phyloP scores from a whole-genome alignment of 2,329 filamentous ascomycete genomes.

The Colletotrichum lentis region DNA sequence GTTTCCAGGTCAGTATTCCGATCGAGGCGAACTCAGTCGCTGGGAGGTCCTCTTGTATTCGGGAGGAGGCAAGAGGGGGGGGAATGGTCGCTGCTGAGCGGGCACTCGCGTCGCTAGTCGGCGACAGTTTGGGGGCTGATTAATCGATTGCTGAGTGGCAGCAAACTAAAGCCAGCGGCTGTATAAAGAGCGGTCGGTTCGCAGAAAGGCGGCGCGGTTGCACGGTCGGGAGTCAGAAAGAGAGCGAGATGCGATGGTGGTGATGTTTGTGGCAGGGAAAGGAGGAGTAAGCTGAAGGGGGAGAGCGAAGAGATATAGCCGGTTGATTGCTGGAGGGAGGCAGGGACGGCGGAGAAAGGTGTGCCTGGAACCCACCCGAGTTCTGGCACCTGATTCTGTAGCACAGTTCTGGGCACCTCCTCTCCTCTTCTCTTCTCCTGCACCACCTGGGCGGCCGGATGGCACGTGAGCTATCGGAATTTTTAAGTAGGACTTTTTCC shows the following conservation, averaged over 20 bases:
- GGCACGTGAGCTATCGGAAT: constrained; percentile 20
- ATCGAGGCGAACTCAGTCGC: background rate
- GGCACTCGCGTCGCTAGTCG: constrained; percentile 34
- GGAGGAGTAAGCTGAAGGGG: constrained; percentile 32
- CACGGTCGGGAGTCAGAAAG: constrained; percentile 13
- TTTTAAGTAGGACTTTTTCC: constrained; percentile 10
- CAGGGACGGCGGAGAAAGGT: constrained; percentile 18
- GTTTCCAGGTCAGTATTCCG: constrained; percentile 31
- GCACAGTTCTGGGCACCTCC: constrained; percentile 10
- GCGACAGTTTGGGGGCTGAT: background rate
- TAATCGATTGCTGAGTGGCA: constrained; percentile 7
- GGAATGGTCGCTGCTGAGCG: constrained; percentile 20
- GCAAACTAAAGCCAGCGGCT: background rate
- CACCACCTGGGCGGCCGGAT: background rate
- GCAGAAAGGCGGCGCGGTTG: background rate
- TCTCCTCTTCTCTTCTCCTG: too few species aligned
- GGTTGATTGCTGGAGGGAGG: constrained; percentile 28
- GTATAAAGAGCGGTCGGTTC: background rate
- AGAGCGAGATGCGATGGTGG: constrained; percentile 9
- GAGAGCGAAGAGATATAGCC: constrained; percentile 28
- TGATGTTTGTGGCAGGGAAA: constrained; percentile 31
- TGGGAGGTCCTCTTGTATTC: background rate
- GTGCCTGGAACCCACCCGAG: constrained; percentile 29
- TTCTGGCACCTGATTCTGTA: constrained; percentile 34
- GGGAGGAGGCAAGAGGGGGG: background rate